Percentiles rank a stretch among this genome's conserved stretches.
These are phyloP conservation scores for Ulvella scutata DNA, from an alignment of 139 green algal genomes.

Conservation along the genomic window DNA sequence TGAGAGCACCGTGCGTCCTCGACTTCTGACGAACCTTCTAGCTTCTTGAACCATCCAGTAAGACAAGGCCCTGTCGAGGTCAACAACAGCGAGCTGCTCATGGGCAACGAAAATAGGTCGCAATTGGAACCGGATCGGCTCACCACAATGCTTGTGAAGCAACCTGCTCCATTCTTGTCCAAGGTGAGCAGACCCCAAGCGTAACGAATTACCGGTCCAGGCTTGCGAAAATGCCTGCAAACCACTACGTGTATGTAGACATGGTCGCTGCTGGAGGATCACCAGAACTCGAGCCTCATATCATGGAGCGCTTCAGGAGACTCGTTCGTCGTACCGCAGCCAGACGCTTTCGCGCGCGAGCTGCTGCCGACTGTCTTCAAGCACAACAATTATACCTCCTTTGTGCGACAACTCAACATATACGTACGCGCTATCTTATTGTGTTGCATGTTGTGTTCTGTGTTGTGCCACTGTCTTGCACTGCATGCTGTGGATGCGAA, in stretches of 20 bases:
- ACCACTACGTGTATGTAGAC: background rate
- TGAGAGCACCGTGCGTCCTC: no score
- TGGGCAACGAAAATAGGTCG: no score
- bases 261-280: background rate
- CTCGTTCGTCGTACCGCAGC: background rate
- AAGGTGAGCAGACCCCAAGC: background rate
- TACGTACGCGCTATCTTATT: constrained; percentile 21
- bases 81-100: no score
- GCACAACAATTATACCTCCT: constrained; percentile 40
- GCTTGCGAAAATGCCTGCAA: background rate
- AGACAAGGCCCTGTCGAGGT: no score
- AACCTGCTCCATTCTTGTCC: background rate
- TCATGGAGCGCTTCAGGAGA: background rate
- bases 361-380: background rate
- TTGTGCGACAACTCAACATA: constrained; percentile 54
- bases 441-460: no score
- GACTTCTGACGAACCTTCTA: no score
- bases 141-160: background rate
- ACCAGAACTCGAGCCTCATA: background rate
- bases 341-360: background rate
- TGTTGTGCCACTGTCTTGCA: no score
- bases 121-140: background rate
- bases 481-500: no score
- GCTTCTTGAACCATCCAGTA: no score
- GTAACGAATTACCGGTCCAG: background rate